These are phyloP conservation scores for Trypanosoma lewisi DNA, from an alignment of 208 protist species.

Conservation along the genomic window DNA sequence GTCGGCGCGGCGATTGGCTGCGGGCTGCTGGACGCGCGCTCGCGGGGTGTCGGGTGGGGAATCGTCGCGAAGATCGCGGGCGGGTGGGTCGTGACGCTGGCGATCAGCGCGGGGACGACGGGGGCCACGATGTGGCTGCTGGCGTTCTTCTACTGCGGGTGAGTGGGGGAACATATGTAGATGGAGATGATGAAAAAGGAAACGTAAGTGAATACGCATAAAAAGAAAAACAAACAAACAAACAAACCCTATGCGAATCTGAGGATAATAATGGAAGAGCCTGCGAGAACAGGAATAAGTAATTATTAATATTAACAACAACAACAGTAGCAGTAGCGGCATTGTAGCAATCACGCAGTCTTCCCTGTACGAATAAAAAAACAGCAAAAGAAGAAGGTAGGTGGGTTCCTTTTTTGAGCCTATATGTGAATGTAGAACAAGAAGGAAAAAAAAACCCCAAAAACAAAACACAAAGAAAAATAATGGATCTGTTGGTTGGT, in stretches of 20 bases:
- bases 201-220: background rate
- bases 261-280: conserved; percentile 1
- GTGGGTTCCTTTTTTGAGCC: too few relatives aligned
- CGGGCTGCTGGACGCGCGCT: conserved; percentile 63
- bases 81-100: conserved; percentile 75
- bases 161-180: too few relatives aligned
- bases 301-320: background rate
- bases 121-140: conserved; percentile 47
- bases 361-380: too few relatives aligned
- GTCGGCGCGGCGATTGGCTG: conserved; percentile 78
- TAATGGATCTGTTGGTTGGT: too few relatives aligned
- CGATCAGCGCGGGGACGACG: conserved; percentile 68
- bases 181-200: too few relatives aligned
- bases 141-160: conserved; percentile 22
- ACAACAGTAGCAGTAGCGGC: too few relatives aligned
- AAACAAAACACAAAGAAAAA: too few relatives aligned
- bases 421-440: too few relatives aligned
- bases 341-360: too few relatives aligned
- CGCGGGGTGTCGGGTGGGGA: conserved; percentile 59
- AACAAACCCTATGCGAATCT: too few relatives aligned
- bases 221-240: conserved; percentile 16
- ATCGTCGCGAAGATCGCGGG: conserved; percentile 70
- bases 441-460: too few relatives aligned
- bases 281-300: background rate
- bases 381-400: too few relatives aligned